phyloP scores from a whole-genome alignment of 2,329 filamentous ascomycete species.

The Aspergillus cejpii region DNA sequence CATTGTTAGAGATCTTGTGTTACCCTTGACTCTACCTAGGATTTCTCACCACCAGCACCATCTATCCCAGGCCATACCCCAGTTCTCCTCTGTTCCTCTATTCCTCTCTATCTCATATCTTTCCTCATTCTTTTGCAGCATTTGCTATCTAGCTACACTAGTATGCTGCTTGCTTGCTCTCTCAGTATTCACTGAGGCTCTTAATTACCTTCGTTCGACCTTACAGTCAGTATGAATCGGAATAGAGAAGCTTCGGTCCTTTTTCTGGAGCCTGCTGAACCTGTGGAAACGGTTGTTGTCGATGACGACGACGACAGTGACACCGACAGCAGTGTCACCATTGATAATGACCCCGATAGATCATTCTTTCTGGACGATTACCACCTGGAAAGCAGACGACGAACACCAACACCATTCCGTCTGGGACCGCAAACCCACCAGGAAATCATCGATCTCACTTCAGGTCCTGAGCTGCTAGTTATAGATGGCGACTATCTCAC shows the following conservation, averaged over 20 bases:
- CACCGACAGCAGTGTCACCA: constrained; percentile 6
- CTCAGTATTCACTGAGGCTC: background rate
- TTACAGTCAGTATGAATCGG: background rate
- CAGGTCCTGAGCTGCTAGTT: background rate
- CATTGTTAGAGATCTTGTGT: too few species aligned
- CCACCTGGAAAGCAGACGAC: background rate
- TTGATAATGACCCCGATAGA: constrained; percentile 13
- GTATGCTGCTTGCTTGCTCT: too few species aligned
- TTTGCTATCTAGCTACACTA: background rate
- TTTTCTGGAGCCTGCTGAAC: background rate
- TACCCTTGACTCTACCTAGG: too few species aligned
- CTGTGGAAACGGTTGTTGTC: background rate
- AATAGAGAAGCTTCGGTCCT: background rate
- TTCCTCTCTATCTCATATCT: background rate
- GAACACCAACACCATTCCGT: background rate
- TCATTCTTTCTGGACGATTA: constrained; percentile 5
- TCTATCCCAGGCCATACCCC: too few species aligned
- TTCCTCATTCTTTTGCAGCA: background rate
- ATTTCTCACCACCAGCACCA: too few species aligned
- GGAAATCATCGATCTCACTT: constrained; percentile 14
- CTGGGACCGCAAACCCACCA: background rate
- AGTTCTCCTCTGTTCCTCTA: too few species aligned
- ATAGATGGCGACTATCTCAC: constrained; percentile 22
- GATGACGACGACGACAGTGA: constrained; percentile 3
- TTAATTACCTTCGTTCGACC: background rate